A percentile compares a stretch with the other conserved stretches of the same genome.
Evolutionary conservation across 352 stramenopile species (phyloP).

Genomic region (Pythium aristosporum): DNA sequence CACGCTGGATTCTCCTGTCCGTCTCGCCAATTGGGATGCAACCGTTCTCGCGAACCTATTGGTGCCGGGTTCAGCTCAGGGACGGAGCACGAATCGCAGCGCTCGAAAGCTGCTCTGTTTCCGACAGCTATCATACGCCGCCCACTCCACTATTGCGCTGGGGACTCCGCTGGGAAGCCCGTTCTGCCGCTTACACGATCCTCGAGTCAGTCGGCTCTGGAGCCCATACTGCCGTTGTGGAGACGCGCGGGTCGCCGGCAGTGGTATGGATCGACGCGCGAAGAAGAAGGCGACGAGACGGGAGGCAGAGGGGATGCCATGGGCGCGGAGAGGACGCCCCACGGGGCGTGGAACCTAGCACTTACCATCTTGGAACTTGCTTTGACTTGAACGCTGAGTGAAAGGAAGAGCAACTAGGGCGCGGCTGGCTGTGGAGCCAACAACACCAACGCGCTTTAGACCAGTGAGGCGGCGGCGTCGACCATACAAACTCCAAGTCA

Average conservation of each 20-base stretch:
- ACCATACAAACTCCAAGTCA: constrained; percentile 67
- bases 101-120: background rate
- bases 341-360: constrained; percentile 1
- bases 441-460: constrained; percentile 31
- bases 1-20: background rate
- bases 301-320: background rate
- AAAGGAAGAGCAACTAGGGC: constrained; percentile 83
- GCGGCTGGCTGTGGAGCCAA: constrained; percentile 24
- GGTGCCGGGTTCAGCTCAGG: background rate
- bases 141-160: background rate
- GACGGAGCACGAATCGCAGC: background rate
- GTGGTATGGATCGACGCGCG: background rate
- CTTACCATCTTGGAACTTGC: constrained; percentile 87
- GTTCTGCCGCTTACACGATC: background rate
- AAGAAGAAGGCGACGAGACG: background rate
- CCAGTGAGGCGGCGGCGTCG: constrained; percentile 28
- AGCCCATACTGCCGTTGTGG: constrained; percentile 4
- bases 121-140: background rate
- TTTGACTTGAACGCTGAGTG: constrained; percentile 85
- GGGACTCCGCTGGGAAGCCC: background rate
- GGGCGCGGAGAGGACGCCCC: background rate
- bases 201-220: background rate
- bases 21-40: too few species aligned
- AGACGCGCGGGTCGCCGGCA: background rate
- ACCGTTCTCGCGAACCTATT: too few species aligned